Base-by-base conservation (phyloP, 768 basidiomycete genomes). In the Hypholoma sublateritium region DNA sequence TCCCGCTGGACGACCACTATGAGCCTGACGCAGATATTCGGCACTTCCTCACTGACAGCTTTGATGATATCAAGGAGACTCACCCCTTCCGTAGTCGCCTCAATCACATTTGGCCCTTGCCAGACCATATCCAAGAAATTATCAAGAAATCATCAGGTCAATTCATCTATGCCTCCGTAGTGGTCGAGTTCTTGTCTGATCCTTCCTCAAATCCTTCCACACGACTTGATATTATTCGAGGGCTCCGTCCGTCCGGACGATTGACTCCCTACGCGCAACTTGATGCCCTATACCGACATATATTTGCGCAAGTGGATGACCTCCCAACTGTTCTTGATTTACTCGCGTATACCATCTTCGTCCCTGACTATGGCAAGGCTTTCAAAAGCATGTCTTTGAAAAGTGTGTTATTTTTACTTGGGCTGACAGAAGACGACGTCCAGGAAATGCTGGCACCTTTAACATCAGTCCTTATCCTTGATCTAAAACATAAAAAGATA, bases 121-220 rank as follows among this genome's bases (percentile, higher is more conserved):
- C 32, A 4, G 14, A n/a, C 7, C 17, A 7, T 32, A 39, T 58
- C 12, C 16, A 44, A 17, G 24, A 14, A 3, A 28, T 58, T 1
- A 43, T 58, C 2, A 6, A 19, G 5, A 53, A 54, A 13, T 37
- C 57, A 32, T 58, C 57, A 1, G 51, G 51, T 2, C 57, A 53
- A 39, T 58, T 58, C 19, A 58, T 58, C 36, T 58, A 53, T 35
- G 57, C 51, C 5, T 47, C 44, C 14, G 51, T 32, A 2, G 45
- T 46, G 8, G 25, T 59, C 17, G 24, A 47, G 22, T 52, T 44
- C 19, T 36, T 57, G 16, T 32, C 17, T 5, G 28, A 8, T n/a
- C 5, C 50, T 12, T 21, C 17, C 7, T 32, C 17, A 3, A n/a
- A 16, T n/a, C 58, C 54, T 1, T 37, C 22, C 0, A 12, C 39